These are phyloP conservation scores for Phaeosphaeria sp. DNA, from an alignment of 2,329 filamentous ascomycete species.

Conservation along the genomic window DNA sequence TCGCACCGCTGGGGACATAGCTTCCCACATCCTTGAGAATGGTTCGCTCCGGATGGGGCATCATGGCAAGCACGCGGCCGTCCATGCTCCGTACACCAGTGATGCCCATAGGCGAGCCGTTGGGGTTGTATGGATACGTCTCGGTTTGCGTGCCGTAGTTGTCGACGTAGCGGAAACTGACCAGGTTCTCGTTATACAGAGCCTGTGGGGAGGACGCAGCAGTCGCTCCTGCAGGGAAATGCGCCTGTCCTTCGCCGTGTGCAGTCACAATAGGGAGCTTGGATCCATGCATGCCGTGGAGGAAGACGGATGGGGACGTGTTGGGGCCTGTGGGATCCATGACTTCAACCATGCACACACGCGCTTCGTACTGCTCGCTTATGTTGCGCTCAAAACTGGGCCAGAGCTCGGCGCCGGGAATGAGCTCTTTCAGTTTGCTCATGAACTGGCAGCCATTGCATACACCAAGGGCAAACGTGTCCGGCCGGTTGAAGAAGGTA, in stretches of 20 bases:
- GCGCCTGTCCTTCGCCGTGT: conserved; percentile 87
- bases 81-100: conserved; percentile 79
- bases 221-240: conserved; percentile 51
- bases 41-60: conserved; percentile 94
- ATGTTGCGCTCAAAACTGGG: conserved; percentile 85
- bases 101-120: conserved; percentile 82
- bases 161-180: conserved; percentile 84
- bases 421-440: conserved; percentile 79
- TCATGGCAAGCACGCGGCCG: conserved; percentile 83
- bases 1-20: conserved; percentile 70
- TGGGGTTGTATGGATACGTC: conserved; percentile 87
- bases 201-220: conserved; percentile 51
- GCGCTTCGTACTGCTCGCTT: conserved; percentile 88
- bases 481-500: conserved; percentile 82
- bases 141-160: conserved; percentile 79
- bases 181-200: conserved; percentile 71
- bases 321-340: conserved; percentile 61
- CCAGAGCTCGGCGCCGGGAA: conserved; percentile 83
- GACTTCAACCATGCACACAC: conserved; percentile 84
- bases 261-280: conserved; percentile 85
- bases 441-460: conserved; percentile 99
- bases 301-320: conserved; percentile 73
- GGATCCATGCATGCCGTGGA: conserved; percentile 85
- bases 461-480: conserved; percentile 92
- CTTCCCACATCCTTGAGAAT: conserved; percentile 80